A percentile compares a stretch with the other conserved stretches of the same genome.
These are phyloP conservation scores for Camelina laxa DNA, from an alignment of 345 rosid species.

Conservation along the genomic window DNA sequence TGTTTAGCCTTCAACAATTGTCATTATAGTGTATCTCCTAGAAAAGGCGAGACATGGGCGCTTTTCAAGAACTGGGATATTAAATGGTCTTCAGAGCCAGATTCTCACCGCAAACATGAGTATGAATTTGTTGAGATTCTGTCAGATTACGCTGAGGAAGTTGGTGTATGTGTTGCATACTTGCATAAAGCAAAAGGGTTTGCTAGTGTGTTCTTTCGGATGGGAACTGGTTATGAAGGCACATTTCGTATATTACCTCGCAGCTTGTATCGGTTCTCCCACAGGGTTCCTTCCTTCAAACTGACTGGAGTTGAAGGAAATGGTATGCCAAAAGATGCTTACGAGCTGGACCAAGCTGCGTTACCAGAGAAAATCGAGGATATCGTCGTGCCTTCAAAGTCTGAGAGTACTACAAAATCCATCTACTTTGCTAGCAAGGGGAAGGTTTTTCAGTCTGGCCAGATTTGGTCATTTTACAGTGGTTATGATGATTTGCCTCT, in stretches of 20 bases:
- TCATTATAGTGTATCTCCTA: constrained; percentile 54
- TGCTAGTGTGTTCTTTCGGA: constrained; percentile 58
- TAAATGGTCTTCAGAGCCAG: constrained; percentile 13
- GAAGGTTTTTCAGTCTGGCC: constrained; percentile 55
- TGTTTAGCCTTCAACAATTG: background rate
- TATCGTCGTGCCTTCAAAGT: background rate
- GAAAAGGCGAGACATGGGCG: constrained; percentile 50
- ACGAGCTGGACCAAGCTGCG: constrained; percentile 29
- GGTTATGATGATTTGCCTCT: constrained; percentile 63
- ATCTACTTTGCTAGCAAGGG: constrained; percentile 40
- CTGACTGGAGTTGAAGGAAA: constrained; percentile 56
- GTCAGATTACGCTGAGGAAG: constrained; percentile 51
- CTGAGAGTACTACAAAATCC: background rate
- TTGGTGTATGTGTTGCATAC: constrained; percentile 54
- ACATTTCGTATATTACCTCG: constrained; percentile 45
- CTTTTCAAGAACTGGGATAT: constrained; percentile 61
- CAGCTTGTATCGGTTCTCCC: constrained; percentile 69
- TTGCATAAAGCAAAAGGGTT: constrained; percentile 76
- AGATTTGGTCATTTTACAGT: constrained; percentile 70
- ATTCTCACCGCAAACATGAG: background rate
- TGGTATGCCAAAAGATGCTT: constrained; percentile 44
- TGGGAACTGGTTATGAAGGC: constrained; percentile 37
- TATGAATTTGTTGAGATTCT: constrained; percentile 61
- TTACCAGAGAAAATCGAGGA: constrained; percentile 21
- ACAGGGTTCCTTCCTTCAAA: constrained; percentile 64